phyloP scores from a whole-genome alignment of 1,284 basidiomycete species.

The Ustilago trichophora region DNA sequence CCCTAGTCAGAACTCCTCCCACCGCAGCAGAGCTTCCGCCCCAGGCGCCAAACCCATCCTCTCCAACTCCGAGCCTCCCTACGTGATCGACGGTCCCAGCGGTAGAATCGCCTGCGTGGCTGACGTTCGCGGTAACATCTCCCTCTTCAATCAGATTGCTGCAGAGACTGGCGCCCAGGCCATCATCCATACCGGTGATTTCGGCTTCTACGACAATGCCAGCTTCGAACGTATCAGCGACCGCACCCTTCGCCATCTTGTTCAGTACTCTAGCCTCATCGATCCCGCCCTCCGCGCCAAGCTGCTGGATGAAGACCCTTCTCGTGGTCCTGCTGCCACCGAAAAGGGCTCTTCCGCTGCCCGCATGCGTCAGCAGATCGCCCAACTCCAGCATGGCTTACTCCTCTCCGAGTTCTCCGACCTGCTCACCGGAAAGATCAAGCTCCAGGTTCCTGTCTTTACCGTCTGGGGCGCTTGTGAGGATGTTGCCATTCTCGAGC shows the following conservation, averaged over 20 bases:
- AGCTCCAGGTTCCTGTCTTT: conserved; percentile 79
- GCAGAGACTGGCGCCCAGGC: conserved; percentile 81
- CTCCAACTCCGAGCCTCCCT: conserved; percentile 33
- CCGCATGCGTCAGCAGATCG: conserved; percentile 65
- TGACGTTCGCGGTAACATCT: conserved; percentile 81
- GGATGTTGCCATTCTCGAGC: conserved; percentile 90
- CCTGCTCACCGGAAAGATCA: conserved; percentile 76
- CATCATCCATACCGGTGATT: conserved; percentile 98
- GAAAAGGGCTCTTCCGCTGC: conserved; percentile 29
- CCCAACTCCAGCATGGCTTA: conserved; percentile 58
- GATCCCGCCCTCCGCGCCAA: conserved; percentile 80
- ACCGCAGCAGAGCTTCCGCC: conserved; percentile 29
- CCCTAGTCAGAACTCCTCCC: conserved; percentile 30
- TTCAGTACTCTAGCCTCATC: conserved; percentile 97
- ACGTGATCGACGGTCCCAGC: conserved; percentile 60
- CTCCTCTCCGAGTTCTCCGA: conserved; percentile 90
- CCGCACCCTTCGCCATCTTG: conserved; percentile 88
- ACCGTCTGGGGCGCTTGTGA: conserved; percentile 98
- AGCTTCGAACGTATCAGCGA: conserved; percentile 90
- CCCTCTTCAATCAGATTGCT: conserved; percentile 88
- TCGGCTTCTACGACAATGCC: conserved; percentile 91
- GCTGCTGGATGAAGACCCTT: conserved; percentile 75
- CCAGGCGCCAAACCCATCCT: conserved; percentile 11
- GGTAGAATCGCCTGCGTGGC: conserved; percentile 94
- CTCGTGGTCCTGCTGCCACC: conserved; percentile 43